Percentiles rank a stretch among this genome's conserved stretches.
phyloP scores from a whole-genome alignment of 1,284 basidiomycete genomes.

The Polyporus tsugae region DNA sequence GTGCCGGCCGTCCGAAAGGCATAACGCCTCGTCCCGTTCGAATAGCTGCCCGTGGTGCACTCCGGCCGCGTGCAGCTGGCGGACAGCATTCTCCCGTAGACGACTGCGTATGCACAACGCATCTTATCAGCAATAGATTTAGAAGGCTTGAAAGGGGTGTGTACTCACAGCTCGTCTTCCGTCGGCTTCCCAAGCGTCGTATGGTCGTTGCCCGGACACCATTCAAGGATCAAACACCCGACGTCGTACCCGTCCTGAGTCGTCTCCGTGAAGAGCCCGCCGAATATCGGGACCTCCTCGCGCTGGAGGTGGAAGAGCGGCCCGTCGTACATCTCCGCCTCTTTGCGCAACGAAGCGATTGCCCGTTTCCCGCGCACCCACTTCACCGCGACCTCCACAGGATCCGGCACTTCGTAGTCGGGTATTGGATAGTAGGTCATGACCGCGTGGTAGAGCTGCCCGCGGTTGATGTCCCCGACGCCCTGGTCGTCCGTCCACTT shows the following conservation, averaged over 20 bases:
- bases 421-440: slow-evolving; percentile 20
- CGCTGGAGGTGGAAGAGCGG: slow-evolving; percentile 26
- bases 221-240: slow-evolving; percentile 49
- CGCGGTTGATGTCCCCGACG: slow-evolving; percentile 17
- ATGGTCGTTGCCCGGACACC: slow-evolving; percentile 39
- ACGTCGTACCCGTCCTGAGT: slow-evolving; percentile 22
- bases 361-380: slow-evolving; percentile 38
- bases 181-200: slow-evolving; percentile 16
- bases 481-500: slow-evolving; percentile 21
- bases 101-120: slow-evolving; percentile 38
- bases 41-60: slow-evolving; percentile 46
- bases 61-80: slow-evolving; percentile 46
- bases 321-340: slow-evolving; percentile 30
- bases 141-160: too few relatives aligned
- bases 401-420: not conserved
- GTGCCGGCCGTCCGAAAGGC: slow-evolving; percentile 39
- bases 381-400: slow-evolving; percentile 31
- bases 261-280: slow-evolving; percentile 26
- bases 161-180: slow-evolving; percentile 26
- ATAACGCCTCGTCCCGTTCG: slow-evolving; percentile 42
- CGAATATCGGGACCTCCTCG: slow-evolving; percentile 29
- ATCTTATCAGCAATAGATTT: slow-evolving; percentile 2
- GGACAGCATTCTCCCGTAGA: slow-evolving; percentile 42
- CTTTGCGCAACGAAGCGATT: slow-evolving; percentile 39
- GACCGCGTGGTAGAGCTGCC: slow-evolving; percentile 23